Conservation (phyloP, 1,284 basidiomycete species). For the Papiliotrema laurentii region DNA sequence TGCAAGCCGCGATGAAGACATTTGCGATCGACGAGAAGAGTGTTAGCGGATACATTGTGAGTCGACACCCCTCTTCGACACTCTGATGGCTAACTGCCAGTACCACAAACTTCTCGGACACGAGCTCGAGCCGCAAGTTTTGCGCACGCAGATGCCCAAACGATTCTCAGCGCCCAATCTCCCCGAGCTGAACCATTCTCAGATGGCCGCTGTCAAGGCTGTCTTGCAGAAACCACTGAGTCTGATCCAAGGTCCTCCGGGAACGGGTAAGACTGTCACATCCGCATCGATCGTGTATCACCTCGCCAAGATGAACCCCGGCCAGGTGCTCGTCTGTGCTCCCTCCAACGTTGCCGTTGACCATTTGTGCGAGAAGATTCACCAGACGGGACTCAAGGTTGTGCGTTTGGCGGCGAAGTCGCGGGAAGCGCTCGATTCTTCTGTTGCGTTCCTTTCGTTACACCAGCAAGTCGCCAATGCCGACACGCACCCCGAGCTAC, state of each 20-base stretch:
- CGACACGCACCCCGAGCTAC: constrained; percentile 87
- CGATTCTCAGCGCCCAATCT: constrained; percentile 92
- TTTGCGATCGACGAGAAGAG: constrained; percentile 99
- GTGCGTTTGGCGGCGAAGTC: constrained; percentile 97
- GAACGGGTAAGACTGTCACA: constrained; percentile 98
- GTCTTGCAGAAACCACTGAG: constrained; percentile 98
- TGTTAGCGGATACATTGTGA: constrained; percentile 93
- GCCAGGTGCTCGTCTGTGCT: constrained; percentile 97
- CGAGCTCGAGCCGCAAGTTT: constrained; percentile 83
- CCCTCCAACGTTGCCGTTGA: constrained; percentile 99
- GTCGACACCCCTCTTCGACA: constrained; percentile 33
- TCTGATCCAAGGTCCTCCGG: constrained; percentile 96
- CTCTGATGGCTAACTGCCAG: constrained; percentile 48
- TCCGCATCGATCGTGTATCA: constrained; percentile 99
- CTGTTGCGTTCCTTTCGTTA: constrained; percentile 86
- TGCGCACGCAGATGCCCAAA: constrained; percentile 70
- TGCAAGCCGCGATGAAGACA: constrained; percentile 99
- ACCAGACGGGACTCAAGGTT: constrained; percentile 92
- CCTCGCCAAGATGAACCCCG: constrained; percentile 98
- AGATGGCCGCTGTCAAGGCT: constrained; percentile 98
- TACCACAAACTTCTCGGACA: constrained; percentile 98
- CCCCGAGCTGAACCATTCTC: constrained; percentile 97
- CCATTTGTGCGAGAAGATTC: constrained; percentile 98
- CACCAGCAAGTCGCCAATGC: constrained; percentile 97
- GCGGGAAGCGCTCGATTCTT: constrained; percentile 92